These are phyloP conservation scores for Spergularia bocconei DNA, from an alignment of 148 eudicot species.

Conservation along the genomic window DNA sequence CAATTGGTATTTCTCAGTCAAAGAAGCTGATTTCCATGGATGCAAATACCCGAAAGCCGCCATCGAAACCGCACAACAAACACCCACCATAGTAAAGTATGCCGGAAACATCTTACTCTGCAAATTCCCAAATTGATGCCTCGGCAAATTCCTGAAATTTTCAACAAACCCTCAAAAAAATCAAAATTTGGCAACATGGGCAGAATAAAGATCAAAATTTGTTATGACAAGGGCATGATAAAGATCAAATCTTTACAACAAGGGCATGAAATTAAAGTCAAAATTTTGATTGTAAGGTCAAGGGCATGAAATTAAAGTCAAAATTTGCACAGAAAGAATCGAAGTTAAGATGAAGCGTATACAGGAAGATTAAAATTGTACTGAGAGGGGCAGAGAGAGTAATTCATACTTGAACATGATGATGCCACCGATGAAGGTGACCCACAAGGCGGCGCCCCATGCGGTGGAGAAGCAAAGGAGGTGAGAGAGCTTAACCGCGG, in stretches of 20 bases:
- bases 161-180: background rate
- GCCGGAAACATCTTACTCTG: constrained; percentile 99
- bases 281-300: background rate
- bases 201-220: background rate
- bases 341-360: background rate
- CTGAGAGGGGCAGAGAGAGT: no score
- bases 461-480: constrained; percentile 89
- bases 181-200: background rate
- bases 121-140: constrained; percentile 95
- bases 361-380: background rate
- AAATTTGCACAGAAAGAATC: no score
- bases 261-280: background rate
- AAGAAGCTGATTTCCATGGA: constrained; percentile 82
- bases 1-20: constrained; percentile 72
- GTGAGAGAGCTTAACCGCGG: constrained; percentile 58
- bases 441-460: constrained; percentile 95
- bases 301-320: background rate
- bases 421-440: constrained; percentile 97
- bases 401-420: constrained; percentile 86
- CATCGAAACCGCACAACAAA: constrained; percentile 69
- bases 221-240: background rate
- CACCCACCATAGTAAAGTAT: constrained; percentile 81
- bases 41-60: constrained; percentile 84
- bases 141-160: constrained; percentile 71
- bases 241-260: constrained; percentile 2